Percentiles rank a stretch among this genome's conserved stretches.
Evolutionary conservation across 2,329 filamentous ascomycete species (phyloP).

Genomic region (Colletotrichum higginsianum): DNA sequence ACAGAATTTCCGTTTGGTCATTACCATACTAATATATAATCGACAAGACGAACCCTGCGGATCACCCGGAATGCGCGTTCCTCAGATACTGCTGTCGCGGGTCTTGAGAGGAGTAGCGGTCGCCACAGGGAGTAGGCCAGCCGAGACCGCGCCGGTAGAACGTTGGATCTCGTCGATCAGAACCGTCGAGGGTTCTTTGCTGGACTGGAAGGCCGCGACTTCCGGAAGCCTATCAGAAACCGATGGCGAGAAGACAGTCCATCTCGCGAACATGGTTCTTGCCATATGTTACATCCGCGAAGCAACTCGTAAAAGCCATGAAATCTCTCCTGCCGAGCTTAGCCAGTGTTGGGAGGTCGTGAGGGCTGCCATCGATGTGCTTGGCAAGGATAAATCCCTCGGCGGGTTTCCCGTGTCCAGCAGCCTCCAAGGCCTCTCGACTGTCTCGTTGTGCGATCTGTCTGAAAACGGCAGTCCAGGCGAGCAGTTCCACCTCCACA

Average conservation of each 20-base stretch:
- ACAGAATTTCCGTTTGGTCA: too few species aligned
- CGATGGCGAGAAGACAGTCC: not conserved
- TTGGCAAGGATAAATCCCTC: not conserved
- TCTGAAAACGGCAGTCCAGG: conserved; percentile 49
- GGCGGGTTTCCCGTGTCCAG: conserved; percentile 36
- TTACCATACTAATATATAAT: too few species aligned
- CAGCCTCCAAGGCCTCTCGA: conserved; percentile 52
- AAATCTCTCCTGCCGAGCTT: not conserved
- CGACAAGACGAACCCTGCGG: not conserved
- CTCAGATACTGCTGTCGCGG: not conserved
- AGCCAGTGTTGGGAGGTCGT: not conserved
- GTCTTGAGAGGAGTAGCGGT: not conserved
- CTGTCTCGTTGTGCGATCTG: conserved; percentile 52
- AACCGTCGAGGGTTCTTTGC: not conserved
- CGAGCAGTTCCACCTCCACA: conserved; percentile 52
- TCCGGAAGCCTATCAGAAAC: not conserved
- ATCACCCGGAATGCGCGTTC: not conserved
- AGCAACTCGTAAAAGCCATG: not conserved
- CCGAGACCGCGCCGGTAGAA: not conserved
- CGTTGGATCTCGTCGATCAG: not conserved
- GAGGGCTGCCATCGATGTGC: not conserved
- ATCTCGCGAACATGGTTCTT: not conserved
- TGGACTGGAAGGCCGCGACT: not conserved
- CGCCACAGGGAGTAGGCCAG: not conserved
- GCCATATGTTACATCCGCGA: not conserved